Conservation (phyloP, 306 rosid genomes). For the Cucurbita ficifolia region DNA sequence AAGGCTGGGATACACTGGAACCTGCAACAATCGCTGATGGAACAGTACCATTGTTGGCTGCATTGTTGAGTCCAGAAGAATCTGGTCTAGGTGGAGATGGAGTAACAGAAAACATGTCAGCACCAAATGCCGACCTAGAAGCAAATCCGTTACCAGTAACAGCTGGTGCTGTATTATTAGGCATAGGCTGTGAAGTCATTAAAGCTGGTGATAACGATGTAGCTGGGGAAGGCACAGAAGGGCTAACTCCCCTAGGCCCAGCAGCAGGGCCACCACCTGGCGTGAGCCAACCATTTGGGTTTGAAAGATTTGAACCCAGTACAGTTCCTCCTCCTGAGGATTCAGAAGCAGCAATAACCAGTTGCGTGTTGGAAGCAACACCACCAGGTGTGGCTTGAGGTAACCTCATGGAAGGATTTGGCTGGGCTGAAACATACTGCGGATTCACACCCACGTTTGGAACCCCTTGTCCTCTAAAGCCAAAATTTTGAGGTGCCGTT, state of each 20-base stretch:
- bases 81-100: conserved; percentile 36
- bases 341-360: conserved; percentile 33
- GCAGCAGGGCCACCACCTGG: conserved; percentile 31
- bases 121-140: conserved; percentile 31
- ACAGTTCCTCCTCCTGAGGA: conserved; percentile 21
- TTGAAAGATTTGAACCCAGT: conserved; percentile 32
- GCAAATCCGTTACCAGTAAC: conserved; percentile 72
- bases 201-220: conserved; percentile 28
- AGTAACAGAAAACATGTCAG: conserved; percentile 38
- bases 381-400: conserved; percentile 43
- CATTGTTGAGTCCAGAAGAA: conserved; percentile 30
- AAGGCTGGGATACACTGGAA: conserved; percentile 42
- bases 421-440: conserved; percentile 41
- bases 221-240: conserved; percentile 28
- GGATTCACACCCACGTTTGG: conserved; percentile 38
- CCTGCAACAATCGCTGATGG: conserved; percentile 37
- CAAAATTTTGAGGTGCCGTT: conserved; percentile 40
- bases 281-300: conserved; percentile 52
- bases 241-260: conserved; percentile 46
- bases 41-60: conserved; percentile 29
- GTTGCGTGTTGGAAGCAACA: conserved; percentile 30
- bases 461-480: conserved; percentile 52
- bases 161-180: conserved; percentile 26
- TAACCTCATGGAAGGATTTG: conserved; percentile 44
- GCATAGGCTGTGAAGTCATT: conserved; percentile 32